Base-by-base conservation (phyloP, 768 basidiomycete species). In the Psilocybe cyanescens region DNA sequence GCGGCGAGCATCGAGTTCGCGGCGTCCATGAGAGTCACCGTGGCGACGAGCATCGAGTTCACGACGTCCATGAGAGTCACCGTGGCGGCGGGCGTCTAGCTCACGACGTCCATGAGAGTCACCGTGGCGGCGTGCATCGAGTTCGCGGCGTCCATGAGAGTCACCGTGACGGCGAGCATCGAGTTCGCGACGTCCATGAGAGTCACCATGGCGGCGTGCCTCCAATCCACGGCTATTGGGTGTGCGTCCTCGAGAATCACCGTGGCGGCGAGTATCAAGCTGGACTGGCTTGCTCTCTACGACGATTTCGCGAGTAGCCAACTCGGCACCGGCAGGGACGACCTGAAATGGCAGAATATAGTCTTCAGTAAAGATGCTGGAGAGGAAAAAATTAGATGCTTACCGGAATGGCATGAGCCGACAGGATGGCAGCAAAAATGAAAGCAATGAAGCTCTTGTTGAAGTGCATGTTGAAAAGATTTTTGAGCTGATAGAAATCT, bases 391-490 rank as follows among this genome's bases (percentile, higher is more conserved):
- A 57, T 30, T 49, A 24, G 2, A 16, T 11, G 56, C 70, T 48
- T 66, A 76, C 75, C 6, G 75, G 75, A 24, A 69, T 66, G 47
- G 74, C 75, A 49, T 65, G 62, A 41, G 71, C 67, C 33, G 74
- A 65, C 35, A 76, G 41, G 44, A 76, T 72, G 8, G 75, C 74
- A 3, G 75, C 73, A 41, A 75, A 35, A 59, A 75, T 68, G 59
- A 76, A 72, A 28, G 70, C 65, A 28, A 74, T 60, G 52, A 75
- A 75, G 68, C 69, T 73, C 65, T 73, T 74, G 71, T 68, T 73
- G 74, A 75, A 74, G 39, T 75, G 72, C 75, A 76, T 76, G 55
- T 55, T 62, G 55, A 29, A 55, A 28, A 41, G 52, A 45, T 55
- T n/a, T 37, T 56, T 56, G 44, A 19, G 24, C 44, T n/a, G 46